Percentiles rank a stretch among this genome's conserved stretches.
Evolutionary conservation across 768 basidiomycete genomes (phyloP).

Genomic region (Phlebiopsis gigantea): DNA sequence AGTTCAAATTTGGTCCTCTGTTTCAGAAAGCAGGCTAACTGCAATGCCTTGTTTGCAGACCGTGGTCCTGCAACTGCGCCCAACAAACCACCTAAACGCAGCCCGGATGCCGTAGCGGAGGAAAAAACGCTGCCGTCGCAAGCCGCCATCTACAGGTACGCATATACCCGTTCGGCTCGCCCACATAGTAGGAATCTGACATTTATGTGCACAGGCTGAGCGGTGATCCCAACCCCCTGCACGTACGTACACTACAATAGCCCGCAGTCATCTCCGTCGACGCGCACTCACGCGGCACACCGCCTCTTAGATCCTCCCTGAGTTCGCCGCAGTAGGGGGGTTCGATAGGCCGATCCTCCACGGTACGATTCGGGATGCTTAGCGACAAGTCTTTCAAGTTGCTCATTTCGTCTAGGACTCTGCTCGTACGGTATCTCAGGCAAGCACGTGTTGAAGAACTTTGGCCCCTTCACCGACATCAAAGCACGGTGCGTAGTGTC

Average conservation of each 20-base stretch:
- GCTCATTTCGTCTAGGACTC: slow-evolving; percentile 42
- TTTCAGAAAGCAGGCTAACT: not conserved
- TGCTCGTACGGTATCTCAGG: slow-evolving; percentile 91
- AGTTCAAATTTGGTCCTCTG: not conserved
- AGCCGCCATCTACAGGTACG: slow-evolving; percentile 88
- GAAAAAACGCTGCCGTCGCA: slow-evolving; percentile 81
- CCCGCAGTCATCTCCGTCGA: not conserved
- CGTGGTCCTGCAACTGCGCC: slow-evolving; percentile 83
- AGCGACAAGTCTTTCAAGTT: not conserved
- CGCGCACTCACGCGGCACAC: not conserved
- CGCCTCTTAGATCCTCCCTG: slow-evolving; percentile 76
- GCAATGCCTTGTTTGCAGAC: slow-evolving; percentile 42
- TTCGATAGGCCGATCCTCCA: slow-evolving; percentile 89
- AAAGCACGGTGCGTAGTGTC: slow-evolving; percentile 71
- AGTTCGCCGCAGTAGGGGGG: slow-evolving; percentile 92
- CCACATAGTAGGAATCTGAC: not conserved
- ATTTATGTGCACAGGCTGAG: slow-evolving; percentile 54
- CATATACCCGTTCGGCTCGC: not conserved
- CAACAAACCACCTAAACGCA: slow-evolving; percentile 76
- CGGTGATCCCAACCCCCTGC: slow-evolving; percentile 85
- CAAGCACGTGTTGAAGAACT: slow-evolving; percentile 87
- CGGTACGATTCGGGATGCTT: slow-evolving; percentile 28
- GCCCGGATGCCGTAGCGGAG: slow-evolving; percentile 81
- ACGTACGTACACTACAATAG: not conserved
- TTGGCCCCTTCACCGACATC: slow-evolving; percentile 84